These are phyloP conservation scores for Chimonanthus praecox DNA, from an alignment of 164 flowering plant genomes.

Conservation along the genomic window DNA sequence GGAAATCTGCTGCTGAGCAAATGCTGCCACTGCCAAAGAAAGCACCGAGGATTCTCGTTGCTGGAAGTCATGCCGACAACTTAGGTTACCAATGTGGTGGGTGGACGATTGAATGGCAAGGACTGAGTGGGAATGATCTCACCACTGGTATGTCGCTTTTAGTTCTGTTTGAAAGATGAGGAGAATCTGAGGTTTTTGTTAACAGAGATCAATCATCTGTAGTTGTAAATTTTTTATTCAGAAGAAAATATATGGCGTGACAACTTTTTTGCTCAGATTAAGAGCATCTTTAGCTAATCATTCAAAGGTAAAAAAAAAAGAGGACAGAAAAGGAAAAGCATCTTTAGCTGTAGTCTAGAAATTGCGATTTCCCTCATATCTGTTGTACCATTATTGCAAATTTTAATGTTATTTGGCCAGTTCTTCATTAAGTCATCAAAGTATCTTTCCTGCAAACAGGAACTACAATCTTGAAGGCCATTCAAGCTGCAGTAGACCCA, in stretches of 20 bases:
- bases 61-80: slow-evolving; percentile 50
- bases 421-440: background rate
- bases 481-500: slow-evolving; percentile 24
- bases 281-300: background rate
- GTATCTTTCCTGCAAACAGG: slow-evolving; percentile 18
- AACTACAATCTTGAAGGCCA: slow-evolving; percentile 31
- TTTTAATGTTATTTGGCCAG: no score
- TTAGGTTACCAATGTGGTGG: slow-evolving; percentile 58
- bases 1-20: slow-evolving; percentile 25
- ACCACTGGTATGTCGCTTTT: slow-evolving; percentile 16
- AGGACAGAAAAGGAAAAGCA: background rate
- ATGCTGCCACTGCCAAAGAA: slow-evolving; percentile 48
- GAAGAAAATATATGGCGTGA: background rate
- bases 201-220: no score
- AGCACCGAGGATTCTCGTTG: slow-evolving; percentile 43
- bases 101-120: slow-evolving; percentile 55
- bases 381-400: no score
- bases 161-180: background rate
- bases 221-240: no score
- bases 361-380: no score
- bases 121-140: slow-evolving; percentile 34
- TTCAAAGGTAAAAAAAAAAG: background rate
- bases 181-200: no score
- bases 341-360: background rate
- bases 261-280: background rate